Base-by-base conservation (phyloP, 1,284 basidiomycete genomes). In the Heterobasidion parviporum region DNA sequence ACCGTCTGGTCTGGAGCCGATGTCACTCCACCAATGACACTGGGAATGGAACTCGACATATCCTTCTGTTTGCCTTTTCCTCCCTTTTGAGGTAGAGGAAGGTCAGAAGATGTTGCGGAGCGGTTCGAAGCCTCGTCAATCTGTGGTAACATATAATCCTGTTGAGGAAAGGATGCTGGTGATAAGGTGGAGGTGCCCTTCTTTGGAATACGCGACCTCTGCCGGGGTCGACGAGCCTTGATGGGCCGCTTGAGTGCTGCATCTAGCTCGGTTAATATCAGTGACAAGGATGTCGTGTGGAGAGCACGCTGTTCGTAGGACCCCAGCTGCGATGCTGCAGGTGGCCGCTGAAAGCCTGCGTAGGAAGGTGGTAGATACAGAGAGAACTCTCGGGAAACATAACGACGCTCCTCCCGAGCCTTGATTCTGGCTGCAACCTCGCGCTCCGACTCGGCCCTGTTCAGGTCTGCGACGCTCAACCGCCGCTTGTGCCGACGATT, bases 371-470 rank as follows among this genome's bases (percentile, higher is more conserved):
- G 83, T 32, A 79, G 64, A 64, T 87, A 87, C 10, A 89, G 72
- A 9, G 77, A 75, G 66, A 92, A 92, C 57, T 83, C 79, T 57
- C 89, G 76, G 46, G 81, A 77, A 51, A 81, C 71, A 54, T 78
- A 74, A 58, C 83, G 74, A 26, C 78, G 77, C 60, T 81, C 76
- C 61, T 82, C 78, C 18, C 84, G 76, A 46, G 85, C 85, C 57
- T 78, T 79, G 51, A 84, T 73, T 47, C 80, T 76, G 48, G 77
- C 80, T 2, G 76, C 74, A 44, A 87, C 75, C 56, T 83, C 76
- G 50, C 75, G 73, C 66, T 85, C 82, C 5, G 83, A 82, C 56
- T 74, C 6, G 43, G 74, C 65, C 35, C 77, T 79, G 50, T 74
- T 74, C 33, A 80, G 58, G 53, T 77, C 79, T n/a, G 73, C 71